These are phyloP conservation scores for Nemophila menziesii DNA, from an alignment of 257 asterid genomes.

Conservation along the genomic window DNA sequence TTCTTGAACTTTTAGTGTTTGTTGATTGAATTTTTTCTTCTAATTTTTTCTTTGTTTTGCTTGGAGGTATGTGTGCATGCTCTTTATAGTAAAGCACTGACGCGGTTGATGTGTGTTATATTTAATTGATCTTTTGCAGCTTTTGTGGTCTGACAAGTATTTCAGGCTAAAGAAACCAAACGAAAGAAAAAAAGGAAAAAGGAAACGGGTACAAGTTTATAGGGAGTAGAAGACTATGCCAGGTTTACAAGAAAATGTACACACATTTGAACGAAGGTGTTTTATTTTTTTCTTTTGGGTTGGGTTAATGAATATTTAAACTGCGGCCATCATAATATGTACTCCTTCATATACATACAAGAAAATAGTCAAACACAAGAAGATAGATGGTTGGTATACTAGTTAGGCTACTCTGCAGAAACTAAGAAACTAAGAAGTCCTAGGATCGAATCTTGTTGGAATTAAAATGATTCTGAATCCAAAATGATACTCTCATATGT, in stretches of 20 bases:
- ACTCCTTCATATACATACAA: too few species aligned
- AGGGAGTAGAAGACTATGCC: conserved; percentile 23
- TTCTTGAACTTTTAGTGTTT: background rate
- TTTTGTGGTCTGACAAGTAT: conserved; percentile 2
- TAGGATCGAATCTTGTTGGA: too few species aligned
- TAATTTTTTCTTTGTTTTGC: background rate
- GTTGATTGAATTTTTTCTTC: background rate
- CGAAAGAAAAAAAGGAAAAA: conserved; percentile 4
- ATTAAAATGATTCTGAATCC: too few species aligned
- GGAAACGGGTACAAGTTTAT: conserved; percentile 14
- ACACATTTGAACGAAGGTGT: conserved; percentile 7
- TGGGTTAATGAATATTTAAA: too few species aligned
- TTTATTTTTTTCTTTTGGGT: too few species aligned
- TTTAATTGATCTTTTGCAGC: conserved; percentile 3
- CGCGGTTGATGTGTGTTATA: background rate
- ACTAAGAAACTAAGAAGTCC: too few species aligned
- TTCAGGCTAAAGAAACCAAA: background rate
- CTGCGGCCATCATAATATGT: too few species aligned
- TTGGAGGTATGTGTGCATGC: background rate
- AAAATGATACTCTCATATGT: too few species aligned
- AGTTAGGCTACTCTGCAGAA: too few species aligned
- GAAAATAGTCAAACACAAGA: too few species aligned
- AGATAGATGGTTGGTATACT: too few species aligned
- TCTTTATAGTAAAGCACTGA: background rate
- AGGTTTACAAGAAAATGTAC: conserved; percentile 49